Base-by-base conservation (phyloP, 108 stramenopile species). In the Epipyxis sp. region DNA sequence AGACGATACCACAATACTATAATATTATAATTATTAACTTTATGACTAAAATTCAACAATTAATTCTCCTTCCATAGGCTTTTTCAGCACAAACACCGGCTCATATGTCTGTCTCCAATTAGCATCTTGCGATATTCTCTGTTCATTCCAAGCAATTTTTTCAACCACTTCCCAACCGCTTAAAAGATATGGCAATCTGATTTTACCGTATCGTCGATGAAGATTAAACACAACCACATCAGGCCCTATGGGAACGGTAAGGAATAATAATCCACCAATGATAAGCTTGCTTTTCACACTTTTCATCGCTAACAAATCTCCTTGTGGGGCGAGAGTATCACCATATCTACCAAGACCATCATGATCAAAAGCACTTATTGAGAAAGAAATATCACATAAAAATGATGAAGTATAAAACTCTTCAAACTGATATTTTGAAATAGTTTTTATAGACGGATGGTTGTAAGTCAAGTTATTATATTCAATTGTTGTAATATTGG, bases 301-400 rank as follows among this genome's bases (percentile, higher is more conserved):
- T 34, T 86, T 59, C 81, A 82, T 86, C 1, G 82, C 62, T 42
- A n/a, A 6, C 2, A 86, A 34, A 46, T 86, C 85, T 42, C 78
- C 85, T 44, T 81, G 44, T 1, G 85, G 82, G 42, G 44, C 50
- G 40, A 86, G 54, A 44, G 85, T 81, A 77, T 86, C 85, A 0
- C 82, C 79, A 42, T 86, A 86, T 29, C 85, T 59, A 1, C 85
- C 85, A 16, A 86, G 67, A 0, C 85, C 85, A 65, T 86, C 85
- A 61, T 86, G 85, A 35, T 86, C 81, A 27, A 86, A 78, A 27
- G 80, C 62, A 32, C 61, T 67, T 3, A 59, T 35, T 46, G 32
- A n/a, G 20, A 81, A 30, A 1, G 50, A 42, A 3, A 83, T 3
- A 27, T 79, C 44, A n/a, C 77, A 79, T 40, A 34, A 16, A 50